Base-by-base conservation (phyloP, 2,329 filamentous ascomycete species). In the Colletotrichum nymphaeae region DNA sequence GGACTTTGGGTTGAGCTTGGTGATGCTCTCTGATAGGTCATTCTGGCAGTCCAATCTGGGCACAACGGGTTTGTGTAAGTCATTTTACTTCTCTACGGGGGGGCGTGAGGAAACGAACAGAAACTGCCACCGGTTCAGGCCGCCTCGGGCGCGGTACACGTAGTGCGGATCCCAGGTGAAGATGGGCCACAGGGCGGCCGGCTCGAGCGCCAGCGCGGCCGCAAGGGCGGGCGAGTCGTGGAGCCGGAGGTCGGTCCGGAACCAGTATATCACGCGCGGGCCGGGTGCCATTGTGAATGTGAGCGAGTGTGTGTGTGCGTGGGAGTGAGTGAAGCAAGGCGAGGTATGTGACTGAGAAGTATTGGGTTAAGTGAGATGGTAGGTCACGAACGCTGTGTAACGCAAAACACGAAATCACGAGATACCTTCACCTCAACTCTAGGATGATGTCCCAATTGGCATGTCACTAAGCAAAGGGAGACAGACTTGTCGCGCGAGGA, bases 161-260 rank as follows among this genome's bases (percentile, higher is more conserved):
- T 95, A 95, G 80, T 95, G 92, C 69, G 93, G 93, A 79, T 95
- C 93, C 92, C 93, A 95, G 1, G 92, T 94, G 87, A 93, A 95
- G 58, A 95, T 88, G 1, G 93, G 93, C 85, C 92, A 95, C 30
- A 95, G 84, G 24, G 88, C 90, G 65, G 88, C 88, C 1, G 93
- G 92, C 0, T 93, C 86, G 7, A 95, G 85, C 71, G 93, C 91
- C 8, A 95, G 82, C 0, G 93, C 93, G 2, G 93, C 92, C 79
- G 91, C 88, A 30, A 95, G 84, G 1, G 93, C 93, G 9, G 93
- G 93, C 0, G 92, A 94, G 81, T 95, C 93, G 82, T 95, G 93
- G 2, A 95, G 88, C 24, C 93, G 91, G 12, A 95, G 85, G 79
- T 95, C 93, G 6, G 93, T 95, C 67, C 93, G 89, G 78, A 94